Evolutionary conservation across 2,329 filamentous ascomycete species (phyloP), one percentile per base, ranked within the genome.

Genomic region (Sporothrix pseudoabietina): DNA sequence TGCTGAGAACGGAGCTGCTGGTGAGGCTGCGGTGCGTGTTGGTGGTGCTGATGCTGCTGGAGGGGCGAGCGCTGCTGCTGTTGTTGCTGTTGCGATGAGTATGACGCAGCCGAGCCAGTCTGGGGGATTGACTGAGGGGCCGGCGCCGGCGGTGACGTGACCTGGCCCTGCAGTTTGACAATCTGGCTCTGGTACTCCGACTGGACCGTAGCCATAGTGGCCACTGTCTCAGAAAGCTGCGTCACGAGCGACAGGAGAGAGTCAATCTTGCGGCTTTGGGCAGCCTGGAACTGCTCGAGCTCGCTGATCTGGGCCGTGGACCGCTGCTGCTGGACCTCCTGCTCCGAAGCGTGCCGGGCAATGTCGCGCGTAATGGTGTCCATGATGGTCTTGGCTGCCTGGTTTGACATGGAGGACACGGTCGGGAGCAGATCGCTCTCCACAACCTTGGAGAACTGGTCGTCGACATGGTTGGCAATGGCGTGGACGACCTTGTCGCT

Each of bases 401-500:
- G 87, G 61, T 87, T 84, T 16, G 91, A 87, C 76, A 94, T 84
- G 70, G 86, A 87, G 69, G 88, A 88, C 76, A 95, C 86, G 12
- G 89, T 84, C 1, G 92, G 91, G 1, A 88, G 84, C n/a, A 96
- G 85, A 41, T 87, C 87, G 74, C 86, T 87, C 57, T 89, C 86
- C 52, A 95, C 81, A 10, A 88, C 84, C 49, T 85, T 84, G 16
- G 87, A 82, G 68, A 97, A 85, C 73, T 92, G 90, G 72, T 88
- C 86, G 78, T 97, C 92, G 39, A 97, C 85, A 72, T 88, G 89
- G 59, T 87, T 83, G 4, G 88, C 84, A 41, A 97, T 86, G 68
- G 88, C 89, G 76, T 88, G 87, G 2, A 89, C 85, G 47, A 97
- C 87, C 69, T 90, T 87, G 71, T 97, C 93, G 4, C 91, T 87